Evolutionary conservation across 495 filamentous ascomycete genomes (phyloP), one percentile per base, ranked within the genome.

Genomic region (Xylaria bambusicola): DNA sequence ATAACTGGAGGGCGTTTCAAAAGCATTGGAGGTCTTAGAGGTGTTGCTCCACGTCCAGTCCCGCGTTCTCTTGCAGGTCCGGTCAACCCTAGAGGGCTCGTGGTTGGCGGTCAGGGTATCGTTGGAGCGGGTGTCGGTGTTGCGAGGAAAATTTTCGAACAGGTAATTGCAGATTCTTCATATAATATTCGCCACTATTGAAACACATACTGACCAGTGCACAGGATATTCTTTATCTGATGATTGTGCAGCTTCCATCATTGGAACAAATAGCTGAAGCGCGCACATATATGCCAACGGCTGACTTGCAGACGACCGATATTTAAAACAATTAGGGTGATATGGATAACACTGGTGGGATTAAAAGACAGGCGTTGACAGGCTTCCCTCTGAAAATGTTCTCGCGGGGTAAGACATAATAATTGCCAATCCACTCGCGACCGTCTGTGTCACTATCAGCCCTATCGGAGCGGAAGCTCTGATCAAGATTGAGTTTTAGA

Each of bases 161-260:
- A 52, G 50, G 50, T 52, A n/a, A 26, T 38, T 52, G 10, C 17
- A 23, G 18, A 40, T 10, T 15, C 15, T n/a, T 26, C 0, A 10
- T 36, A 17, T 13, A 10, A 10, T 24, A 18, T 0, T 2, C 5
- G 6, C 6, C 3, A 7, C 7, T 17, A 20, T 17, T 8, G 21
- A 7, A 70, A 66, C 40, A 69, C 67, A 41, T 62, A 66, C 44
- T 27, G 21, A 57, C 33, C 17, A 31, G 18, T 17, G 23, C 49
- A 35, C 40, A 82, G 74, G 70, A 77, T 68, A 76, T 82, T 1
- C 49, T 82, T 20, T 84, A 82, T 66, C 56, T 83, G 44, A 77
- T 80, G 67, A 73, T 83, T 61, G 77, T 81, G 12, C 81, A 83
- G 62, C 68, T 82, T 64, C 81, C 81, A 6, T 70, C 73, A 2